Evolutionary conservation across 345 rosid genomes (phyloP).

Genomic region (Capsella bursapastoris): DNA sequence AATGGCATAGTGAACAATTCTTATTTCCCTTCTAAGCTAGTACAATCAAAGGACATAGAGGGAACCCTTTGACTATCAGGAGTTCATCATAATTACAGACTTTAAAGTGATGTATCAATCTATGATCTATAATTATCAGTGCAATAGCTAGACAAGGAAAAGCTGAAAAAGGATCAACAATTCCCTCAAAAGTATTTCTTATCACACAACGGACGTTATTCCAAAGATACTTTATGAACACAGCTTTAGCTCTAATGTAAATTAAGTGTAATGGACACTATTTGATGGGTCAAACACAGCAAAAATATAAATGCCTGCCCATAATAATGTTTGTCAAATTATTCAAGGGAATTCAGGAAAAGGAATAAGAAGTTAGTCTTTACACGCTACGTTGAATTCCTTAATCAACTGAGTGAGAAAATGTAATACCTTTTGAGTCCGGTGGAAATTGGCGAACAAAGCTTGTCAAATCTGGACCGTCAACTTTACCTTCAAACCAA

Average conservation of each 20-base stretch:
- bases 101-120: no score
- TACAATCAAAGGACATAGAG: no score
- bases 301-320: background rate
- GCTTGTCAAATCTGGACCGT: slow-evolving; percentile 85
- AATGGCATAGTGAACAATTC: slow-evolving; percentile 1
- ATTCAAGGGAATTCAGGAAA: slow-evolving; percentile 17
- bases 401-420: slow-evolving; percentile 11
- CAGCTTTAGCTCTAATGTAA: background rate
- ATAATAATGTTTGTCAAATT: slow-evolving; percentile 6
- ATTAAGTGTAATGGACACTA: background rate
- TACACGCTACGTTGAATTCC: slow-evolving; percentile 4
- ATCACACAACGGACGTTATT: background rate
- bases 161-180: background rate
- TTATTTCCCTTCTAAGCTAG: no score
- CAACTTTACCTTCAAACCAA: slow-evolving; percentile 60
- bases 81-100: background rate
- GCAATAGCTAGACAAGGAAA: slow-evolving; percentile 1
- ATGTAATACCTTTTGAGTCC: slow-evolving; percentile 60
- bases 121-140: background rate
- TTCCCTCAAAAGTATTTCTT: background rate
- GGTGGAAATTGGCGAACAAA: slow-evolving; percentile 79
- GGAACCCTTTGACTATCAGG: background rate
- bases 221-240: slow-evolving; percentile 8
- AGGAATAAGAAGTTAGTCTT: slow-evolving; percentile 1
- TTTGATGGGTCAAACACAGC: background rate